Percentiles rank a stretch among this genome's conserved stretches.
These are phyloP conservation scores for Lolium multiflorum DNA, from an alignment of 176 grass and related monocot genomes.

Conservation along the genomic window DNA sequence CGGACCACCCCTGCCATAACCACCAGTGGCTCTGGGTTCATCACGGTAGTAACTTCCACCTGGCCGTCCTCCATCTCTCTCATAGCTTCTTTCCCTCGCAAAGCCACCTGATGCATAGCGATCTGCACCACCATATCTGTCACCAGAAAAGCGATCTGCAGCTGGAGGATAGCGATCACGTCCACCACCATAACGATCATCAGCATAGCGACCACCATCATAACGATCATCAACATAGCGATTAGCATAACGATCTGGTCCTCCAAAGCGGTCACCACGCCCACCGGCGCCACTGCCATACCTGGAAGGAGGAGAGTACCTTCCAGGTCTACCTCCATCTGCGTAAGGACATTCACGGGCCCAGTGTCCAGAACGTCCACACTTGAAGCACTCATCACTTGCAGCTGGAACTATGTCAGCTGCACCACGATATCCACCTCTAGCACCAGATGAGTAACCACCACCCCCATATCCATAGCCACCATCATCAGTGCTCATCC, in stretches of 20 bases:
- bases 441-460: slow-evolving; percentile 67
- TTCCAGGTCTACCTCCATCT: slow-evolving; percentile 63
- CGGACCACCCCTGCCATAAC: slow-evolving; percentile 68
- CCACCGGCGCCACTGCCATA: slow-evolving; percentile 63
- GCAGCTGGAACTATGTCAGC: slow-evolving; percentile 48
- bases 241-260: slow-evolving; percentile 72
- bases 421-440: slow-evolving; percentile 78
- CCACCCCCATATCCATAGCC: slow-evolving; percentile 76
- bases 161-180: slow-evolving; percentile 73
- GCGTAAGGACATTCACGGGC: slow-evolving; percentile 92
- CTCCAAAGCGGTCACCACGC: slow-evolving; percentile 75
- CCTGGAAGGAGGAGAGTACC: slow-evolving; percentile 65
- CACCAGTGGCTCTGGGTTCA: slow-evolving; percentile 53
- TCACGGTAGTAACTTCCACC: slow-evolving; percentile 71
- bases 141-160: slow-evolving; percentile 77
- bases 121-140: slow-evolving; percentile 79
- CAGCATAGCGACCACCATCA: slow-evolving; percentile 66
- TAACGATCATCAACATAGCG: slow-evolving; percentile 82
- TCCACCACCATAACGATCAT: slow-evolving; percentile 63
- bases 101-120: slow-evolving; percentile 76
- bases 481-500: slow-evolving; percentile 71
- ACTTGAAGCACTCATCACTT: slow-evolving; percentile 88
- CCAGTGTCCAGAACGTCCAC: slow-evolving; percentile 91
- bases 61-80: slow-evolving; percentile 63
- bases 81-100: slow-evolving; percentile 83